phyloP scores from a whole-genome alignment of 371 early-diverging fungal species.

The Mucor piriformis region DNA sequence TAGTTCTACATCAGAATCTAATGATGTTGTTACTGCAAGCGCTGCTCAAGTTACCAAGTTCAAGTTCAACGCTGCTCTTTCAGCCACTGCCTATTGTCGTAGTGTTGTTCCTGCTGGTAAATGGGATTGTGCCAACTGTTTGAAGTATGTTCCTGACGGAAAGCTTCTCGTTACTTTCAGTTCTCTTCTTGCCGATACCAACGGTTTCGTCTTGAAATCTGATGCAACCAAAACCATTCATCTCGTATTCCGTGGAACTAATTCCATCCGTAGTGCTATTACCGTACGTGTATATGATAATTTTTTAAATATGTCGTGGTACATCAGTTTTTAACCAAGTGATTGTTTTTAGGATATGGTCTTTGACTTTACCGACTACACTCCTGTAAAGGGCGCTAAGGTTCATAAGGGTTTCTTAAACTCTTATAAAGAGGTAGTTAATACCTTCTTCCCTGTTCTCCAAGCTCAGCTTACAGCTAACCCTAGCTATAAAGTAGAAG shows the following conservation, averaged over 20 bases:
- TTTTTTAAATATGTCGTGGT: too few species aligned
- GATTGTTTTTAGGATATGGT: constrained; percentile 9
- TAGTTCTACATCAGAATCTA: too few species aligned
- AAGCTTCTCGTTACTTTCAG: too few species aligned
- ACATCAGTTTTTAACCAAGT: not conserved
- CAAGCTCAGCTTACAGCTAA: constrained; percentile 18
- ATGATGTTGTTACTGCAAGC: constrained; percentile 10
- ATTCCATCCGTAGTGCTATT: constrained; percentile 25
- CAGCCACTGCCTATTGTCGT: constrained; percentile 28
- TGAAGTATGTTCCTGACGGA: too few species aligned
- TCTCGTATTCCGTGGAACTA: too few species aligned
- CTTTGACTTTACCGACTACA: constrained; percentile 14
- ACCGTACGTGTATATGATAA: constrained; percentile 13
- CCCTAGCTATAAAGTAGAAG: constrained; percentile 25
- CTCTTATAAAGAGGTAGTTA: constrained; percentile 10
- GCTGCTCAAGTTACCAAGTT: constrained; percentile 14
- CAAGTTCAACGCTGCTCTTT: constrained; percentile 20
- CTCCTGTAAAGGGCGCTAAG: constrained; percentile 26
- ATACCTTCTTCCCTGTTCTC: constrained; percentile 12
- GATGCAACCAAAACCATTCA: constrained; percentile 27
- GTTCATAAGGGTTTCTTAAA: constrained; percentile 29
- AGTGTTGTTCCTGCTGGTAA: constrained; percentile 21
- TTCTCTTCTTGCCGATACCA: constrained; percentile 22
- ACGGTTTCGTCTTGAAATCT: constrained; percentile 27
- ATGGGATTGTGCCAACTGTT: too few species aligned